Base-by-base conservation (phyloP, 75 land plant species). In the Isoetes taiwanensis region DNA sequence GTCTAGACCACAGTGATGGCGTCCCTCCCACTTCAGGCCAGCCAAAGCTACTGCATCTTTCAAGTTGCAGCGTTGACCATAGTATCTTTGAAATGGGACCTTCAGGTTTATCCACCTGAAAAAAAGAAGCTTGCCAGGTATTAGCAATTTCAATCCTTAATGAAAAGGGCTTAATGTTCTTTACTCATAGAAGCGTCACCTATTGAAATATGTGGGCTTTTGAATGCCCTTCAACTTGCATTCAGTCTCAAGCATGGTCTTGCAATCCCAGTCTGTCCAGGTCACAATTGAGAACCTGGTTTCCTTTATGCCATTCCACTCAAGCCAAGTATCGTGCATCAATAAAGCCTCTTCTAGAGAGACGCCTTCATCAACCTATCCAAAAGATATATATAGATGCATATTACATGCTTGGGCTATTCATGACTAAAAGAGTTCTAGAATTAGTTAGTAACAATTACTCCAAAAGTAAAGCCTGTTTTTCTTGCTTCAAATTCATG, bases 221-320 rank as follows among this genome's bases (percentile, higher is more conserved):
- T 78, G 53, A 12, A 90, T 73, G 40, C 68, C 71, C 57, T 90
- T 90, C 65, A 72, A 73, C 32, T 63, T 72, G 72, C 97, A 86
- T 54, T 90, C 97, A 27, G 81, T 80, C 43, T 86, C 94, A 55
- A 90, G 40, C 88, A 90, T 86, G 28, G 72, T 80, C 46, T 75
- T 66, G 43, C 94, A 90, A 56, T 90, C 97, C 97, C 97, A 90
- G 39, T 90, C 80, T 3, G 78, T 67, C 97, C 97, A 90, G 60
- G 94, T 86, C 17, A 86, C 83, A n/a, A 90, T 78, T 34, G 79
- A 84, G 70, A 90, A 90, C 39, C 73, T 83, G 9, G 66, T 80
- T 32, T 80, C 63, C 56, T 90, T 90, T 34, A 90, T 70, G 8
- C 94, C 94, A 43, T 72, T 86, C 48, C 86, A 77, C 59, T 86